These are phyloP conservation scores for Monascus ruber DNA, from an alignment of 2,329 filamentous ascomycete genomes.

Conservation along the genomic window DNA sequence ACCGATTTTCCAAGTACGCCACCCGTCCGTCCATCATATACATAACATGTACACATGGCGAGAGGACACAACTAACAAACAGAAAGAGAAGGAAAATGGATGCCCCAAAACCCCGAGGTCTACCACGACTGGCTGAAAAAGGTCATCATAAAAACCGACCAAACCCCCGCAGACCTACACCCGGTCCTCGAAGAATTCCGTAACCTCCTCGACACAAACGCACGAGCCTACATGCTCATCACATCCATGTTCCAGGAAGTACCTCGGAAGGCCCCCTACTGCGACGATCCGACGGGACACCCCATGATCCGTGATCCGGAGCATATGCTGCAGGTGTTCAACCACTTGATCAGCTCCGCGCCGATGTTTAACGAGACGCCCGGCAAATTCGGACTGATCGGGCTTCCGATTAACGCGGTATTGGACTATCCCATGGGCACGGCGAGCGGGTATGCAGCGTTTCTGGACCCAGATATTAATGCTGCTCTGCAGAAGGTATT, in stretches of 20 bases:
- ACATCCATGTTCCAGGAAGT: conserved; percentile 58
- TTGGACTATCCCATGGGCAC: conserved; percentile 51
- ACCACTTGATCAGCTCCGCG: conserved; percentile 36
- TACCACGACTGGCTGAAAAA: conserved; percentile 53
- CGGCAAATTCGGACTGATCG: conserved; percentile 35
- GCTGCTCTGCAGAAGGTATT: conserved; percentile 41
- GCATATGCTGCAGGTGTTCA: conserved; percentile 56
- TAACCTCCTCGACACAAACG: conserved; percentile 51
- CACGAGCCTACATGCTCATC: conserved; percentile 57
- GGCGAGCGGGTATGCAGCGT: conserved; percentile 42
- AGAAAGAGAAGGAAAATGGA: conserved; percentile 45
- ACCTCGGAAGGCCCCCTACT: conserved; percentile 49
- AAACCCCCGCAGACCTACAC: conserved; percentile 38
- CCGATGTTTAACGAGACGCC: conserved; percentile 22
- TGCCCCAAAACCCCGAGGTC: conserved; percentile 51
- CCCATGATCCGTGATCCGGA: conserved; percentile 54
- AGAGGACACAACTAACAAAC: neutral
- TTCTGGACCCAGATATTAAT: conserved; percentile 44
- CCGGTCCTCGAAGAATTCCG: conserved; percentile 56
- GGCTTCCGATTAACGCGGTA: conserved; percentile 46
- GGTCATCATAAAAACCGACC: conserved; percentile 45
- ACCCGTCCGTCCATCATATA: too few relatives aligned
- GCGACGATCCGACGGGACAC: conserved; percentile 49
- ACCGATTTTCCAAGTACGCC: too few relatives aligned
- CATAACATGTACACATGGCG: neutral